These are phyloP conservation scores for Ustilago shanxiensis DNA, from an alignment of 1,284 basidiomycete species.

Conservation along the genomic window DNA sequence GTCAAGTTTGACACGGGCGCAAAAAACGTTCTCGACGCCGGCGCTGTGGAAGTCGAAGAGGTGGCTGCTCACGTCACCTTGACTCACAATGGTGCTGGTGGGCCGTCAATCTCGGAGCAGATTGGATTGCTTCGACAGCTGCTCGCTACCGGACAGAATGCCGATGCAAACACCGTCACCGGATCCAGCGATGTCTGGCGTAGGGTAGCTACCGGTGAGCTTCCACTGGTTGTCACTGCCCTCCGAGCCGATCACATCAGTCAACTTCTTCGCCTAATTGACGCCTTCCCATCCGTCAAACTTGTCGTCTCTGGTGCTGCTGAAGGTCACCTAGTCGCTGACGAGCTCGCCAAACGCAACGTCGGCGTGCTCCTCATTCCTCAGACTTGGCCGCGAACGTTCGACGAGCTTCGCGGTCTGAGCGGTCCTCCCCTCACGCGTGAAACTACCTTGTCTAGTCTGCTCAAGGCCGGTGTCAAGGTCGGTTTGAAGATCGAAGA, in stretches of 20 bases:
- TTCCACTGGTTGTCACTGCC: slow-evolving; percentile 80
- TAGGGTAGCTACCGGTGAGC: slow-evolving; percentile 71
- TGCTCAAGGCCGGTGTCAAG: slow-evolving; percentile 78
- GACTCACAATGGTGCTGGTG: slow-evolving; percentile 71
- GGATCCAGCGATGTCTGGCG: slow-evolving; percentile 67
- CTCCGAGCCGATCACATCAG: slow-evolving; percentile 82
- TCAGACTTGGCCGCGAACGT: slow-evolving; percentile 77
- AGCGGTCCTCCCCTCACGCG: slow-evolving; percentile 81
- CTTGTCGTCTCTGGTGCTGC: slow-evolving; percentile 78
- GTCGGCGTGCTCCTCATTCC: slow-evolving; percentile 81
- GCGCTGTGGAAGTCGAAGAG: slow-evolving; percentile 78
- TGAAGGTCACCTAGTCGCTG: slow-evolving; percentile 78
- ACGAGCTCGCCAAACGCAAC: slow-evolving; percentile 78
- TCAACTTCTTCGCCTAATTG: slow-evolving; percentile 79
- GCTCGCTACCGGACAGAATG: slow-evolving; percentile 69
- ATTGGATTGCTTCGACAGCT: slow-evolving; percentile 79
- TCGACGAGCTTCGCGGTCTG: slow-evolving; percentile 79
- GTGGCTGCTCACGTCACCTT: slow-evolving; percentile 81
- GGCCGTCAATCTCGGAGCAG: slow-evolving; percentile 77
- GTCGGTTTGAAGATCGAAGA: slow-evolving; percentile 80
- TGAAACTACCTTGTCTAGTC: slow-evolving; percentile 77
- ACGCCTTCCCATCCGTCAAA: slow-evolving; percentile 77
- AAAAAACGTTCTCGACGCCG: slow-evolving; percentile 72
- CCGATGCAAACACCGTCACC: slow-evolving; percentile 73
- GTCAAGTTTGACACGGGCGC: slow-evolving; percentile 53